Percentiles rank a stretch among this genome's conserved stretches.
phyloP scores from a whole-genome alignment of 495 filamentous ascomycete species.

The Hypoxylon subgilvum region DNA sequence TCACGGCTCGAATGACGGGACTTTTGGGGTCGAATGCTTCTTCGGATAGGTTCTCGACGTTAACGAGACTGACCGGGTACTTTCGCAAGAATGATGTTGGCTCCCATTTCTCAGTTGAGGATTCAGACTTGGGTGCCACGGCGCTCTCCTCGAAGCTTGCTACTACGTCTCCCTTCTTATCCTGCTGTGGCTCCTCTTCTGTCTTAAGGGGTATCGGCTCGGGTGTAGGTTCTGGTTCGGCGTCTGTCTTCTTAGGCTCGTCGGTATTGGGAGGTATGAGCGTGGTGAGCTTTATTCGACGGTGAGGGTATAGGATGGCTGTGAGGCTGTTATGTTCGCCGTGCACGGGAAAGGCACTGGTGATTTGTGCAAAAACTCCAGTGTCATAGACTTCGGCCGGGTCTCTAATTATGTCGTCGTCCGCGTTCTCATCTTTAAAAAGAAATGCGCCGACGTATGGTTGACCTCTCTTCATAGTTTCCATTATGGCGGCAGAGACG shows the following conservation, averaged over 20 bases:
- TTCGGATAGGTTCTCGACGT: conserved; percentile 89
- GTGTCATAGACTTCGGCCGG: conserved; percentile 90
- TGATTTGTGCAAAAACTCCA: conserved; percentile 97
- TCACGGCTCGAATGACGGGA: conserved; percentile 83
- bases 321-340: conserved; percentile 81
- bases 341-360: conserved; percentile 86
- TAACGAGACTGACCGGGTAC: conserved; percentile 88
- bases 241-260: conserved; percentile 47
- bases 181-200: conserved; percentile 56
- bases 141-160: conserved; percentile 92
- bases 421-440: conserved; percentile 92
- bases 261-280: conserved; percentile 67
- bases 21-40: conserved; percentile 89
- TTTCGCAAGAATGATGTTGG: conserved; percentile 90
- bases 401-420: conserved; percentile 88
- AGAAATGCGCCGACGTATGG: conserved; percentile 97
- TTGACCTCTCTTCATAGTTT: conserved; percentile 97
- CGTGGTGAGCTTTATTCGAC: conserved; percentile 86
- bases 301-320: conserved; percentile 92
- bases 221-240: conserved; percentile 55
- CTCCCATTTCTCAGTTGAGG: conserved; percentile 69
- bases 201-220: conserved; percentile 59
- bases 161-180: conserved; percentile 90
- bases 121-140: conserved; percentile 55
- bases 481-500: conserved; percentile 86